A percentile compares a stretch with the other conserved stretches of the same genome.
phyloP scores from a whole-genome alignment of 2,329 filamentous ascomycete species.

The Apiospora aurea region DNA sequence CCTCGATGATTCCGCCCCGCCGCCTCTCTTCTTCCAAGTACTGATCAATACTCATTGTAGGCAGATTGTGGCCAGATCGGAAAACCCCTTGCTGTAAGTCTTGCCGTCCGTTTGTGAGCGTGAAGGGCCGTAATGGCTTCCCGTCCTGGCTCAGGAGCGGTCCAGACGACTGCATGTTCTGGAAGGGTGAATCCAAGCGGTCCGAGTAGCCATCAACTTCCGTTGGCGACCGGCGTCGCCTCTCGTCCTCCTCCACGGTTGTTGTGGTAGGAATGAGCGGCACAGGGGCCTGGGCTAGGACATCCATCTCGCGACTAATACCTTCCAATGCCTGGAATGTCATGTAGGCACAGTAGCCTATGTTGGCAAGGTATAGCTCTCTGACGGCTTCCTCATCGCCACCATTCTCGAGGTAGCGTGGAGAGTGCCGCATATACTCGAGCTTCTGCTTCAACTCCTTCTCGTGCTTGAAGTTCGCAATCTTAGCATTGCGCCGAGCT shows the following conservation, averaged over 20 bases:
- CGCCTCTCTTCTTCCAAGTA: slow-evolving; percentile 91
- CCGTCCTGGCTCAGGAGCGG: slow-evolving; percentile 81
- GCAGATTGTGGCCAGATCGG: slow-evolving; percentile 87
- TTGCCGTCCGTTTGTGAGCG: slow-evolving; percentile 78
- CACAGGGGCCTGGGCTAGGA: slow-evolving; percentile 77
- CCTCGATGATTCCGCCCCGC: slow-evolving; percentile 88
- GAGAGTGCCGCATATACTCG: slow-evolving; percentile 60
- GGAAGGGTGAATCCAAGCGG: slow-evolving; percentile 72
- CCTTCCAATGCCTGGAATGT: slow-evolving; percentile 89
- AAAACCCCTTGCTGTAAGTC: slow-evolving; percentile 84
- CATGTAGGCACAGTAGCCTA: slow-evolving; percentile 77
- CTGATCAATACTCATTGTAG: slow-evolving; percentile 98
- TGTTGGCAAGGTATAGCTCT: slow-evolving; percentile 77
- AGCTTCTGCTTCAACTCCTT: slow-evolving; percentile 84
- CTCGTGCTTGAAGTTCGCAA: slow-evolving; percentile 83
- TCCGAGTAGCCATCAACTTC: slow-evolving; percentile 68
- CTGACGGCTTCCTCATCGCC: slow-evolving; percentile 87
- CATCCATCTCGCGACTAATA: slow-evolving; percentile 82
- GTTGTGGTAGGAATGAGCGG: slow-evolving; percentile 52
- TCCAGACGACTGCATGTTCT: slow-evolving; percentile 61
- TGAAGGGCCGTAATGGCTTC: slow-evolving; percentile 90
- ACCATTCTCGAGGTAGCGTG: slow-evolving; percentile 56
- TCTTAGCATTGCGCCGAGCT: slow-evolving; percentile 81
- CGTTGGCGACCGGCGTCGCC: slow-evolving; percentile 44
- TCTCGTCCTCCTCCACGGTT: slow-evolving; percentile 54